These are phyloP conservation scores for Candida mesenterica DNA, from an alignment of 1,139 yeast genomes.

Conservation along the genomic window DNA sequence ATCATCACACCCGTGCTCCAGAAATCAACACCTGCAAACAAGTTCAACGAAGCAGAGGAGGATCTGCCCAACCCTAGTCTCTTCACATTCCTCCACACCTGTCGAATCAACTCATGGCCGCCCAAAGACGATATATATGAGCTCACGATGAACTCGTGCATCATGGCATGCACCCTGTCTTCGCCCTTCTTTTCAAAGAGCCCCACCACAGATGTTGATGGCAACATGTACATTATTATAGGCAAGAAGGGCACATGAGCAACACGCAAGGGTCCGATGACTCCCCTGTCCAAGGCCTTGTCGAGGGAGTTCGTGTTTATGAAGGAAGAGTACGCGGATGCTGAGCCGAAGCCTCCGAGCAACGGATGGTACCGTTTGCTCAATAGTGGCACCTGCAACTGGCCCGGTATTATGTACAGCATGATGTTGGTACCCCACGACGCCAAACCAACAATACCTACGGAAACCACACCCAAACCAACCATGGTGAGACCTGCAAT, in stretches of 20 bases:
- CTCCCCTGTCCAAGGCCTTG: constrained; percentile 31
- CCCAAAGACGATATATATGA: constrained; percentile 43
- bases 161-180: constrained; percentile 19
- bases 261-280: constrained; percentile 40
- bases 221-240: constrained; percentile 38
- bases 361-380: constrained; percentile 15
- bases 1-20: constrained; percentile 34
- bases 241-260: constrained; percentile 44
- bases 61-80: not conserved
- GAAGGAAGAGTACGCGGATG: constrained; percentile 7
- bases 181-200: constrained; percentile 10
- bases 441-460: constrained; percentile 44
- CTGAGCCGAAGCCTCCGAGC: constrained; percentile 7
- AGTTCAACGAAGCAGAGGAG: not conserved
- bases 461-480: constrained; percentile 40
- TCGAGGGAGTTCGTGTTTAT: constrained; percentile 8
- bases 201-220: constrained; percentile 32
- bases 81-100: constrained; percentile 16
- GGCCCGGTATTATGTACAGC: constrained; percentile 38
- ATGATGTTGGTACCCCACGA: constrained; percentile 41
- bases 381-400: constrained; percentile 31
- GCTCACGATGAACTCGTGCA: constrained; percentile 36
- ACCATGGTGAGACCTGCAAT: constrained; percentile 42
- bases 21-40: constrained; percentile 23
- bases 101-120: constrained; percentile 29